Percentiles rank a stretch among this genome's conserved stretches.
Evolutionary conservation across 129 eudicot genomes (phyloP).

Genomic region (Heracleum sosnowskyi): DNA sequence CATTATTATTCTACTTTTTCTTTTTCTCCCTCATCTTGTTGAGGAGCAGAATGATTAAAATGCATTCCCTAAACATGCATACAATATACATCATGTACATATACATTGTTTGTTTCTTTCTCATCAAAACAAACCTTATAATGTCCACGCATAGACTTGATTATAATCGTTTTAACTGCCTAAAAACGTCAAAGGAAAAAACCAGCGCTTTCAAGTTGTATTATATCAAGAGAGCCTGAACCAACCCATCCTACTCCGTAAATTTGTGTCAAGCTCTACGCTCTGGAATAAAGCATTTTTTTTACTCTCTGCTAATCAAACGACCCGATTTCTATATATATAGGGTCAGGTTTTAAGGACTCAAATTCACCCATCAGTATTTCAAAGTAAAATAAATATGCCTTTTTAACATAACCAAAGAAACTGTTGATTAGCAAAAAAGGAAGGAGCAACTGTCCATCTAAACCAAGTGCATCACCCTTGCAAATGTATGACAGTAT

Average conservation of each 20-base stretch:
- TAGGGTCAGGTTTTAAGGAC: background rate
- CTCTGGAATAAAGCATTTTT: background rate
- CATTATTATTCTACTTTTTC: background rate
- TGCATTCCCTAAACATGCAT: background rate
- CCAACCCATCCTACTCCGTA: background rate
- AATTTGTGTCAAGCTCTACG: background rate
- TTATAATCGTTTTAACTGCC: background rate
- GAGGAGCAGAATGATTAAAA: slow-evolving; percentile 4
- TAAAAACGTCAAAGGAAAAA: background rate
- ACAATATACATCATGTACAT: background rate
- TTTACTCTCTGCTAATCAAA: background rate
- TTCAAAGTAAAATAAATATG: background rate
- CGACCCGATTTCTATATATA: background rate
- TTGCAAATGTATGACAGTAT: background rate
- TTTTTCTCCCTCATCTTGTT: background rate
- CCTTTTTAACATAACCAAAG: background rate
- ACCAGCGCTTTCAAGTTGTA: background rate
- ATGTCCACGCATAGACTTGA: background rate
- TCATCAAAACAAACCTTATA: slow-evolving; percentile 4
- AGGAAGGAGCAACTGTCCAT: background rate
- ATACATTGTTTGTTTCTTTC: background rate
- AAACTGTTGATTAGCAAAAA: background rate
- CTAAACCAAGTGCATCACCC: slow-evolving; percentile 4
- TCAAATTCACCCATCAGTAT: background rate
- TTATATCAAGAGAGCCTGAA: background rate